Conservation (phyloP, 345 rosid species). For the Laguncularia racemosa region DNA sequence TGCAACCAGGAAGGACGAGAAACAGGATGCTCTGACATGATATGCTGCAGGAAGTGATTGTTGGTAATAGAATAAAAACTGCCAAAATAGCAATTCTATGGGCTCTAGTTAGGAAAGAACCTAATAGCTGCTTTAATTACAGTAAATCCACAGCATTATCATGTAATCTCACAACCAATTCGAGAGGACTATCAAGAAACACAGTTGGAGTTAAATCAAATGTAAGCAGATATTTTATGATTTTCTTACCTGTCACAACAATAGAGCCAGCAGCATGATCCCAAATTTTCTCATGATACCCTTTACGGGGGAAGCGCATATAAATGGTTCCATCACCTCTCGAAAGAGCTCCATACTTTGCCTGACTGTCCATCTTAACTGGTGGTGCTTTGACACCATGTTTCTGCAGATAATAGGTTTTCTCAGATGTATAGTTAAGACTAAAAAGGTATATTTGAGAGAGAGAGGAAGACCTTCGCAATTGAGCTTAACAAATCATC, state of each 20-base stretch:
- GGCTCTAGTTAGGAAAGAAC: too few relatives aligned
- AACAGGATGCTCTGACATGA: background rate
- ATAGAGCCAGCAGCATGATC: conserved; percentile 97
- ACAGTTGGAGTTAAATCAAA: conserved; percentile 3
- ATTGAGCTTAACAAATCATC: conserved; percentile 69
- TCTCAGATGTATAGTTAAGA: background rate
- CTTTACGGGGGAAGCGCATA: conserved; percentile 71
- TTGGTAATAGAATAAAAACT: background rate
- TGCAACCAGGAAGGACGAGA: background rate
- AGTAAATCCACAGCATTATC: too few relatives aligned
- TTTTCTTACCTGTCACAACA: conserved; percentile 71
- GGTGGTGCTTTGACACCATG: conserved; percentile 92
- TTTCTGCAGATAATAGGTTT: conserved; percentile 42
- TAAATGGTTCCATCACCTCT: conserved; percentile 96
- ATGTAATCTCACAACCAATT: background rate
- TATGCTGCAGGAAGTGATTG: background rate
- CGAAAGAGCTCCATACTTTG: conserved; percentile 81
- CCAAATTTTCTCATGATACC: conserved; percentile 95
- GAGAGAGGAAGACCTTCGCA: conserved; percentile 39
- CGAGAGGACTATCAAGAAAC: background rate
- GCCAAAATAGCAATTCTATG: too few relatives aligned
- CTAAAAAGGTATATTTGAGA: background rate
- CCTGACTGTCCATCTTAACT: conserved; percentile 93
- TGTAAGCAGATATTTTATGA: background rate
- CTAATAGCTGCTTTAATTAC: too few relatives aligned